Conservation (phyloP, 768 basidiomycete species). For the Hericium coralloides region DNA sequence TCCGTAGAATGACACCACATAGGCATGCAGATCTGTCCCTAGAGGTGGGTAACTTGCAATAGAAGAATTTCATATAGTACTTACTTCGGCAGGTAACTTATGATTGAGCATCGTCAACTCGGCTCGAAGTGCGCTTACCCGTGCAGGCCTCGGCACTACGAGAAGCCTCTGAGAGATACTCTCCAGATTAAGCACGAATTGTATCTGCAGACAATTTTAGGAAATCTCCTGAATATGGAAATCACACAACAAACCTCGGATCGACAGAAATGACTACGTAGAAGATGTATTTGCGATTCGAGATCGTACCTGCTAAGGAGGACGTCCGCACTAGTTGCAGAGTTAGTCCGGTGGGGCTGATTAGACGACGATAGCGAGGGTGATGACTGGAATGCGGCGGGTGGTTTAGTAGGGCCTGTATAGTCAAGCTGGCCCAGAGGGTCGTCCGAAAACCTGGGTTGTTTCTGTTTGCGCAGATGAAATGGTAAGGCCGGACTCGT, state of each 20-base stretch:
- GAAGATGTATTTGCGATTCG: slow-evolving; percentile 57
- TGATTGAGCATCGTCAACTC: slow-evolving; percentile 95
- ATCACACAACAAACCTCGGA: slow-evolving; percentile 53
- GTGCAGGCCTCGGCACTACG: slow-evolving; percentile 87
- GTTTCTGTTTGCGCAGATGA: slow-evolving; percentile 43
- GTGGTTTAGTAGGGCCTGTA: slow-evolving; percentile 23
- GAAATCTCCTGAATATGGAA: not conserved
- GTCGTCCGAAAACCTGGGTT: slow-evolving; percentile 57
- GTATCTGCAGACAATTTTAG: slow-evolving; percentile 40
- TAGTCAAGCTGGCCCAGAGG: slow-evolving; percentile 62
- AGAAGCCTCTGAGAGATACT: slow-evolving; percentile 88
- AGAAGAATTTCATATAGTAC: not conserved
- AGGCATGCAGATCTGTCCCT: slow-evolving; percentile 68
- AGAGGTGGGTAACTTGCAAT: slow-evolving; percentile 4
- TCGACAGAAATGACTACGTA: slow-evolving; percentile 82
- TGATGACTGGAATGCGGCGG: slow-evolving; percentile 59
- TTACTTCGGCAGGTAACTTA: slow-evolving; percentile 89
- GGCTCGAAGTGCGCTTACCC: slow-evolving; percentile 92
- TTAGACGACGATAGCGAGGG: slow-evolving; percentile 51
- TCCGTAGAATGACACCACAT: slow-evolving; percentile 82
- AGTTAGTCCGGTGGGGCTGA: slow-evolving; percentile 36
- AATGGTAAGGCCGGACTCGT: slow-evolving; percentile 68
- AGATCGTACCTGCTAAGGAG: slow-evolving; percentile 63
- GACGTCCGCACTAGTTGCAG: slow-evolving; percentile 38
- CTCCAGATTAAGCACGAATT: slow-evolving; percentile 83